A percentile compares a stretch with the other conserved stretches of the same genome.
Conservation (phyloP, 768 basidiomycete genomes). For the Trametopsis cervina region DNA sequence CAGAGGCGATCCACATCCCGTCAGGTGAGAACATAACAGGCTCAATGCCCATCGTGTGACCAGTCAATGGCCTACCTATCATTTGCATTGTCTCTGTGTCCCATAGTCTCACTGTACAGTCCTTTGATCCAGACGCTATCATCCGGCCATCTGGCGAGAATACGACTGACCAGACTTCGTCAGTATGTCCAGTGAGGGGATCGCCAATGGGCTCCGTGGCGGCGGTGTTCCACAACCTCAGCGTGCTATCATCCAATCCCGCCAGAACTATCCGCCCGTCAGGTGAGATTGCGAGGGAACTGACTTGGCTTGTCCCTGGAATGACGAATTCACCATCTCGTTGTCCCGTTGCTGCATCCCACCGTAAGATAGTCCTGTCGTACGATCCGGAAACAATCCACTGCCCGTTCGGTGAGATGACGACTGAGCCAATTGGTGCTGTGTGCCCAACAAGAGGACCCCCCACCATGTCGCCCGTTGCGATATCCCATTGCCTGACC, state of each 20-base stretch:
- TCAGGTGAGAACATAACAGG: slow-evolving; percentile 16
- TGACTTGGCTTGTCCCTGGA: too few species aligned
- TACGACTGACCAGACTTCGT: not conserved
- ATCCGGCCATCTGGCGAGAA: not conserved
- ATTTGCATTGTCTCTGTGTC: slow-evolving; percentile 11
- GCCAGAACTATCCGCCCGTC: too few species aligned
- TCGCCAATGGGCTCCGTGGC: not conserved
- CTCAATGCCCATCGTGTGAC: slow-evolving; percentile 8
- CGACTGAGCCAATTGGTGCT: not conserved
- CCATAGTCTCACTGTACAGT: slow-evolving; percentile 18
- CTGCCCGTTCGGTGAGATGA: not conserved
- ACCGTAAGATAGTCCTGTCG: slow-evolving; percentile 20
- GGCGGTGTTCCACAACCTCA: too few species aligned
- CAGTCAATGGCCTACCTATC: slow-evolving; percentile 14
- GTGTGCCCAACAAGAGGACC: slow-evolving; percentile 16
- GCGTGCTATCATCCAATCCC: not conserved
- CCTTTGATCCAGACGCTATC: slow-evolving; percentile 19
- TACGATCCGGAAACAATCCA: not conserved
- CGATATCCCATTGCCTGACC: slow-evolving; percentile 20
- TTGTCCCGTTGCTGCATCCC: slow-evolving; percentile 15
- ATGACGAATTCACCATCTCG: slow-evolving; percentile 5
- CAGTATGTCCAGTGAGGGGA: not conserved
- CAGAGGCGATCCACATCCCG: too few species aligned
- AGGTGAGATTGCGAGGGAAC: slow-evolving; percentile 16
- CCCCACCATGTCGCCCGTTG: not conserved